phyloP scores from a whole-genome alignment of 2,329 filamentous ascomycete species.

The Plectosphaerella sp. region DNA sequence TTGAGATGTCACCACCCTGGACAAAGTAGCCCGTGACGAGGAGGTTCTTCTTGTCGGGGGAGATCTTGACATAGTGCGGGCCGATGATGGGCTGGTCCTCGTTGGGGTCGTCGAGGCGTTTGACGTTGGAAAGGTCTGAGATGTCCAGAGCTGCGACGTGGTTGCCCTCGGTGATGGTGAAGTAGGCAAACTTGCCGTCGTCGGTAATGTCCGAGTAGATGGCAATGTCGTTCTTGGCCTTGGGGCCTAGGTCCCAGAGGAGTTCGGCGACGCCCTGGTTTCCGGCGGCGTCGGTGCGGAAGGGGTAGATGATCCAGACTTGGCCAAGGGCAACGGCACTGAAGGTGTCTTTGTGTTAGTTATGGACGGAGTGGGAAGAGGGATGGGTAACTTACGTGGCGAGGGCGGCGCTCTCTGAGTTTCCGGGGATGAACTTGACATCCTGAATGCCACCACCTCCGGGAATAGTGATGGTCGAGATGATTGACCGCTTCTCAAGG shows the following conservation, averaged over 20 bases:
- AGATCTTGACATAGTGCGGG: slow-evolving; percentile 61
- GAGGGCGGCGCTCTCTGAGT: slow-evolving; percentile 52
- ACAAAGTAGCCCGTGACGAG: slow-evolving; percentile 64
- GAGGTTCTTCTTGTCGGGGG: slow-evolving; percentile 59
- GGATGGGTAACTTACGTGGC: slow-evolving; percentile 35
- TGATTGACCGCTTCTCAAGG: slow-evolving; percentile 45
- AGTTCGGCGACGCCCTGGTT: slow-evolving; percentile 54
- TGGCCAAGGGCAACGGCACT: slow-evolving; percentile 53
- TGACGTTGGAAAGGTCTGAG: slow-evolving; percentile 53
- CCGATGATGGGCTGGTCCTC: slow-evolving; percentile 55
- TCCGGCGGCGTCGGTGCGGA: slow-evolving; percentile 48
- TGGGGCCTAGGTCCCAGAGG: slow-evolving; percentile 52
- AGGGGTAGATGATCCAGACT: slow-evolving; percentile 63
- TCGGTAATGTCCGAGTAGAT: slow-evolving; percentile 58
- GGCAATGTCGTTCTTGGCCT: slow-evolving; percentile 49
- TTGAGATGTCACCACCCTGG: slow-evolving; percentile 55
- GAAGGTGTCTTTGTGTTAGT: accelerated
- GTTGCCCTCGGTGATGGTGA: slow-evolving; percentile 57
- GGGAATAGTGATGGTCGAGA: slow-evolving; percentile 58
- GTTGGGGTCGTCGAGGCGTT: slow-evolving; percentile 56
- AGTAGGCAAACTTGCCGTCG: slow-evolving; percentile 54
- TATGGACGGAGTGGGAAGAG: not conserved
- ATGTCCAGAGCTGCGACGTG: slow-evolving; percentile 60
- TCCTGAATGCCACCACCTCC: slow-evolving; percentile 57
- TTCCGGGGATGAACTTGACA: slow-evolving; percentile 61